Evolutionary conservation across 116 monocot species (phyloP).

Genomic region (Cymodocea nodosa): DNA sequence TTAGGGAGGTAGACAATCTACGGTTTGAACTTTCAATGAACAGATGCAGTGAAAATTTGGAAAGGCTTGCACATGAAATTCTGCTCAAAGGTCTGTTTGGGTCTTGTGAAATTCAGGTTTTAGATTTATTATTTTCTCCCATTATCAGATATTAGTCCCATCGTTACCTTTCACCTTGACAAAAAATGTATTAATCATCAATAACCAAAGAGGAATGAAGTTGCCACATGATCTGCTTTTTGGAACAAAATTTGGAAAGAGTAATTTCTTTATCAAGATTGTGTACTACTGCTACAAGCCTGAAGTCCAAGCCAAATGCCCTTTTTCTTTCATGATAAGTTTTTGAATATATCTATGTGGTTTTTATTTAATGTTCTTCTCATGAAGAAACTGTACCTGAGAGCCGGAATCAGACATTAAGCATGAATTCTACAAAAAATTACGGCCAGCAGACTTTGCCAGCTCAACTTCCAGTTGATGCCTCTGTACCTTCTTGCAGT

Average conservation of each 20-base stretch:
- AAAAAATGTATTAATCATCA: neutral
- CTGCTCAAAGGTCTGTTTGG: slow-evolving; percentile 41
- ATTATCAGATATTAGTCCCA: too few relatives aligned
- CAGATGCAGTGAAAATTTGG: slow-evolving; percentile 61
- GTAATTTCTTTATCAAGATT: too few relatives aligned
- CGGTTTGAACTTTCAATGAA: slow-evolving; percentile 92
- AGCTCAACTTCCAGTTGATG: slow-evolving; percentile 58
- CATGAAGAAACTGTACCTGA: slow-evolving; percentile 17
- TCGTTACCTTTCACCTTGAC: too few relatives aligned
- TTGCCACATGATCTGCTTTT: neutral
- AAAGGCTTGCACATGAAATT: slow-evolving; percentile 62
- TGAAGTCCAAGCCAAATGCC: too few relatives aligned
- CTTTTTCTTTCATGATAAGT: neutral
- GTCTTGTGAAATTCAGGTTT: too few relatives aligned
- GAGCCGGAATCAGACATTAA: slow-evolving; percentile 25
- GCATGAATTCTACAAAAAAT: slow-evolving; percentile 24
- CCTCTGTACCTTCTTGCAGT: slow-evolving; percentile 74
- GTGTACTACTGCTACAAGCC: too few relatives aligned
- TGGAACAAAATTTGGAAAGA: too few relatives aligned
- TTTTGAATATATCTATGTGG: neutral
- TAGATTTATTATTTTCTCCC: too few relatives aligned
- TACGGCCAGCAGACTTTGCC: slow-evolving; percentile 43
- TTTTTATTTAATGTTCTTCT: neutral
- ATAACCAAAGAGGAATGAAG: neutral
- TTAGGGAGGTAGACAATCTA: slow-evolving; percentile 80